A percentile compares a stretch with the other conserved stretches of the same genome.
Evolutionary conservation across 768 basidiomycete species (phyloP).

Genomic region (Multifurca ochricompacta): DNA sequence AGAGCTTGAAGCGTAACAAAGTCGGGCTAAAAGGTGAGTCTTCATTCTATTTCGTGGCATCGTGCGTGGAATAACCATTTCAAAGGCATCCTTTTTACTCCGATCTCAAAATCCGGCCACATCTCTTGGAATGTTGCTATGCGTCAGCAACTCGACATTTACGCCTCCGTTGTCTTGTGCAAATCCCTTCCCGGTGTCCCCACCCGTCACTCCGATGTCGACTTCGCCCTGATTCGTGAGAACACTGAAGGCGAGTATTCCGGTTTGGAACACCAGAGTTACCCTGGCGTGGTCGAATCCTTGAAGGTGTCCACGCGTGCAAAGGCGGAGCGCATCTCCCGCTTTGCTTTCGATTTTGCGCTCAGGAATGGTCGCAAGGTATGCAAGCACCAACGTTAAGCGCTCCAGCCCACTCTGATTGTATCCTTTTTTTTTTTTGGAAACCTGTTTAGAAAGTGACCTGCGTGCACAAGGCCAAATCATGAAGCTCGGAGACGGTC

Average conservation of each 20-base stretch:
- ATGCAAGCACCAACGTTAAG: conserved; percentile 19
- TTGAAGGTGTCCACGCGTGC: conserved; percentile 94
- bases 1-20: conserved; percentile 92
- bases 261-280: conserved; percentile 95
- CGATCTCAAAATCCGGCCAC: conserved; percentile 91
- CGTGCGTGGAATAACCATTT: background rate
- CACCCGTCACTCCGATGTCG: conserved; percentile 93
- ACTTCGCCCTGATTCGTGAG: conserved; percentile 98
- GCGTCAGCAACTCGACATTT: conserved; percentile 99
- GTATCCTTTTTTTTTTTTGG: background rate
- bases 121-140: conserved; percentile 99
- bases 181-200: conserved; percentile 95
- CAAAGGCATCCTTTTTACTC: conserved; percentile 95
- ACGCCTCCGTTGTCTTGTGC: conserved; percentile 96
- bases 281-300: conserved; percentile 96
- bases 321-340: conserved; percentile 92
- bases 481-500: conserved; percentile 99
- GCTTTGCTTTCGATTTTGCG: conserved; percentile 99
- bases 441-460: conserved; percentile 79
- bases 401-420: too few relatives aligned
- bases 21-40: conserved; percentile 94
- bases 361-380: conserved; percentile 98
- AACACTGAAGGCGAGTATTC: conserved; percentile 99
- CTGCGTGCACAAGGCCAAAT: conserved; percentile 99
- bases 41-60: background rate